phyloP scores from a whole-genome alignment of 1,284 basidiomycete genomes.

The Tilletia caries region DNA sequence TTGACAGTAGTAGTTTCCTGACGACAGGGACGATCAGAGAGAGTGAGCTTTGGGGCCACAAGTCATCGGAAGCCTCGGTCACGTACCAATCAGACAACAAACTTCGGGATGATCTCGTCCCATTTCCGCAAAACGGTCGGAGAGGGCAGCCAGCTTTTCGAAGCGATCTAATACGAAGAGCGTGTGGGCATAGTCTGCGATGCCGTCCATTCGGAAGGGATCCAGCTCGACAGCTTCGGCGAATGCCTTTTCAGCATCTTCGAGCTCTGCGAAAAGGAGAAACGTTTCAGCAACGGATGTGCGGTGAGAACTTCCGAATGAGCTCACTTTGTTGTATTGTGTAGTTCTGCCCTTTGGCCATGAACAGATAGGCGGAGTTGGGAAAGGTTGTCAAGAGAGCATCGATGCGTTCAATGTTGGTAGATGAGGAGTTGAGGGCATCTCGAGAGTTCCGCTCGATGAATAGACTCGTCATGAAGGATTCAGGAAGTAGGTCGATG shows the following conservation, averaged over 20 bases:
- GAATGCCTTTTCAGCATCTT: slow-evolving; percentile 45
- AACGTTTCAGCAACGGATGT: slow-evolving; percentile 26
- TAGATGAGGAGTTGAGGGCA: slow-evolving; percentile 58
- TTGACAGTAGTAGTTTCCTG: slow-evolving; percentile 94
- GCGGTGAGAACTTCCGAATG: not conserved
- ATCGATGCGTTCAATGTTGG: slow-evolving; percentile 40
- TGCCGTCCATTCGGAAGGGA: slow-evolving; percentile 86
- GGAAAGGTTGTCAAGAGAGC: slow-evolving; percentile 75
- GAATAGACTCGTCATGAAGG: slow-evolving; percentile 75
- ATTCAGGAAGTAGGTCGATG: slow-evolving; percentile 67
- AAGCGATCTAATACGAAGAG: slow-evolving; percentile 89
- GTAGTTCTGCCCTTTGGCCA: slow-evolving; percentile 19
- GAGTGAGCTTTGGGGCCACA: too few relatives aligned
- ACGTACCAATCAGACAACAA: slow-evolving; percentile 85
- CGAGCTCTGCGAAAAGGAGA: slow-evolving; percentile 26
- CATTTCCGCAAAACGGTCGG: slow-evolving; percentile 60
- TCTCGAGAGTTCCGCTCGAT: slow-evolving; percentile 84
- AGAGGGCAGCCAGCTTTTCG: slow-evolving; percentile 82
- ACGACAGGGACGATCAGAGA: not conserved
- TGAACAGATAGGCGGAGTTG: slow-evolving; percentile 76
- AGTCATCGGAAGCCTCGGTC: not conserved
- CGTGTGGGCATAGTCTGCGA: slow-evolving; percentile 95
- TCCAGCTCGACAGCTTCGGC: slow-evolving; percentile 60
- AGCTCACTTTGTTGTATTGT: slow-evolving; percentile 14
- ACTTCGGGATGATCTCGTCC: slow-evolving; percentile 60